Conservation (phyloP, 106 monocot genomes). For the Iris macrosiphon region DNA sequence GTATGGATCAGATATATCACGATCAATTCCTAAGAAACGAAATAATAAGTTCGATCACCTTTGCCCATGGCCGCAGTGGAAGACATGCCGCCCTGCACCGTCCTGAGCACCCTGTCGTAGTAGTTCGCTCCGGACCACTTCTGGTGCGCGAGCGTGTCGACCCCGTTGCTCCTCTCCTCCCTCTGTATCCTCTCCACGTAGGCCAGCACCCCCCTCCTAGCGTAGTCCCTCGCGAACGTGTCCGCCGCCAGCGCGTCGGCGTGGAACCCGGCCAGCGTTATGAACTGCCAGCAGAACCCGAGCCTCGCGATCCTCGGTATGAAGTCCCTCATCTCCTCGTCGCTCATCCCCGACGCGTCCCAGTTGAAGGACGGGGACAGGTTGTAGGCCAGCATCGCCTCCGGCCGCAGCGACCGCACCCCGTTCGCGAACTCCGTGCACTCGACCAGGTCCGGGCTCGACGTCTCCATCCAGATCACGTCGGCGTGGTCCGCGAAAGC, state of each 20-base stretch:
- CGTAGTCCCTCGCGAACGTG: slow-evolving; percentile 76
- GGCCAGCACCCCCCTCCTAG: slow-evolving; percentile 74
- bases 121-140: slow-evolving; percentile 96
- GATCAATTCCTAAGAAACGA: not conserved
- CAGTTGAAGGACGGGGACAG: slow-evolving; percentile 98
- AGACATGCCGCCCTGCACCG: slow-evolving; percentile 92
- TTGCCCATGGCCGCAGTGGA: slow-evolving; percentile 98
- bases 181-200: slow-evolving; percentile 96
- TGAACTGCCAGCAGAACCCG: slow-evolving; percentile 95
- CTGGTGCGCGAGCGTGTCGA: slow-evolving; percentile 89
- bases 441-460: slow-evolving; percentile 68
- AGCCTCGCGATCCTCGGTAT: slow-evolving; percentile 75
- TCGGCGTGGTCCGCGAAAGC: slow-evolving; percentile 69
- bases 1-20: not conserved
- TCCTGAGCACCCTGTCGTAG: slow-evolving; percentile 77
- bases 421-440: slow-evolving; percentile 70
- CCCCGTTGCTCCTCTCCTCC: slow-evolving; percentile 81
- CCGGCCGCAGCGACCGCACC: slow-evolving; percentile 46
- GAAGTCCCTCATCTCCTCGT: slow-evolving; percentile 69
- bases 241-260: slow-evolving; percentile 75
- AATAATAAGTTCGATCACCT: too few species aligned
- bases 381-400: slow-evolving; percentile 87
- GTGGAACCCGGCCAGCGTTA: slow-evolving; percentile 87
- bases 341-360: slow-evolving; percentile 89
- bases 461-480: slow-evolving; percentile 91